Evolutionary conservation across 129 eudicot genomes (phyloP).

Genomic region (Scalesia atractyloides): DNA sequence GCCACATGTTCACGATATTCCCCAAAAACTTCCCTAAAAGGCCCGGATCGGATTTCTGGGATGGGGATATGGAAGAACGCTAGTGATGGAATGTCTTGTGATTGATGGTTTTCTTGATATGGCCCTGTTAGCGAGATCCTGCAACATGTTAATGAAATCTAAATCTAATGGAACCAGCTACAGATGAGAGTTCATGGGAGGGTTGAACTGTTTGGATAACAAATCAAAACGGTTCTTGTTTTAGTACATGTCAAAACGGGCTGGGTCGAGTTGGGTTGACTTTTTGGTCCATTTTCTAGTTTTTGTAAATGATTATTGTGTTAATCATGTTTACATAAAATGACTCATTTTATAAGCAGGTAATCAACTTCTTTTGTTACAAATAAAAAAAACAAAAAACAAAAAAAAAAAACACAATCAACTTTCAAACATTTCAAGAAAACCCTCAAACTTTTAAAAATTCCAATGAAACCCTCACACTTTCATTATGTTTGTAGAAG

Average conservation of each 20-base stretch:
- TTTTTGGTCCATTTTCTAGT: not conserved
- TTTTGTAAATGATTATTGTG: not conserved
- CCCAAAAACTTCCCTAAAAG: slow-evolving; percentile 54
- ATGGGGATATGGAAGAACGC: slow-evolving; percentile 95
- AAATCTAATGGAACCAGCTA: slow-evolving; percentile 36
- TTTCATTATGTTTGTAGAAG: not conserved
- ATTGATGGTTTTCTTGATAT: slow-evolving; percentile 27
- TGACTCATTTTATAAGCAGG: not conserved
- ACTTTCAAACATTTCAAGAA: not conserved
- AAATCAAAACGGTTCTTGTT: not conserved
- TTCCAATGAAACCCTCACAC: not conserved
- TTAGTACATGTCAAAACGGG: slow-evolving; percentile 1
- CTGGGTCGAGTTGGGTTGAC: not conserved
- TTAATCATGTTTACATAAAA: slow-evolving; percentile 1
- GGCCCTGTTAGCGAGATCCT: slow-evolving; percentile 79
- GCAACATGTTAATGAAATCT: slow-evolving; percentile 71
- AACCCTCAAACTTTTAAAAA: not conserved
- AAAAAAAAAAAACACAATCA: not conserved
- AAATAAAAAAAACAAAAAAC: not conserved
- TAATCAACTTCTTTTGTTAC: slow-evolving; percentile 4
- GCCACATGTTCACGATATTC: slow-evolving; percentile 65
- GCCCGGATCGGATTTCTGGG: slow-evolving; percentile 73
- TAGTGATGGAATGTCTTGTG: slow-evolving; percentile 51
- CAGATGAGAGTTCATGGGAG: not conserved
- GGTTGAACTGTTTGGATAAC: not conserved